Base-by-base conservation (phyloP, 1,284 basidiomycete genomes). In the Pascua sp. region DNA sequence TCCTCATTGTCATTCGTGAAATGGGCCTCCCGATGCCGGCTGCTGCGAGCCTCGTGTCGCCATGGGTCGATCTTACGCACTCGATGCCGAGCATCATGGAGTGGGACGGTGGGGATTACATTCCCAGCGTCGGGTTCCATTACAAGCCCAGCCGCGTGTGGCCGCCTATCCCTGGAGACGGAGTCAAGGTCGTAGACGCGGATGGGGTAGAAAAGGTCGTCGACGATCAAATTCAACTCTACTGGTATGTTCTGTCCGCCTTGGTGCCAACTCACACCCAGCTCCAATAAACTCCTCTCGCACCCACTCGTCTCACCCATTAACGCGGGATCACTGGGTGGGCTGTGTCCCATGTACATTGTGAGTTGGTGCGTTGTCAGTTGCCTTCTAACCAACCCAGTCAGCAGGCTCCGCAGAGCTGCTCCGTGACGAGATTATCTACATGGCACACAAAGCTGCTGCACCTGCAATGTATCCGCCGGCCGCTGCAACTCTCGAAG, bases 11-110 rank as follows among this genome's bases (percentile, higher is more conserved):
- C 12, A 85, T 98, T 43, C 87, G 95, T 8, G 95, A 98, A 72
- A 79, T 85, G 39, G 86, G 84, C 0, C 78, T 95, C 37, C 93
- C 92, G 1, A 72, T 85, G 64, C 94, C 94, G 0, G 90, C 91
- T 4, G 92, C 90, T 8, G 90, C 84, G 1, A 81, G 91, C 39
- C 79, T 93, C 40, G 85, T 94, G 63, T 91, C 89, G 11, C 91
- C 91, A 0, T 95, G 90, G 91, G 90, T 89, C 74, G 94, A 97
- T 75, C 77, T 97, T 49, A 93, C 91, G 0, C 94, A 98, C 74
- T 92, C 89, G 0, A 96, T 97, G 77, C 90, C 90, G 0, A 93
- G 90, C 62, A 84, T 95, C 45, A 67, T 67, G 24, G 69, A 70
- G 11, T 69, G 65, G 56, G 70, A 72, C 46, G 67, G 63, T 4